Base-by-base conservation (phyloP, 2,329 filamentous ascomycete species). In the Trichoderma asperellum region DNA sequence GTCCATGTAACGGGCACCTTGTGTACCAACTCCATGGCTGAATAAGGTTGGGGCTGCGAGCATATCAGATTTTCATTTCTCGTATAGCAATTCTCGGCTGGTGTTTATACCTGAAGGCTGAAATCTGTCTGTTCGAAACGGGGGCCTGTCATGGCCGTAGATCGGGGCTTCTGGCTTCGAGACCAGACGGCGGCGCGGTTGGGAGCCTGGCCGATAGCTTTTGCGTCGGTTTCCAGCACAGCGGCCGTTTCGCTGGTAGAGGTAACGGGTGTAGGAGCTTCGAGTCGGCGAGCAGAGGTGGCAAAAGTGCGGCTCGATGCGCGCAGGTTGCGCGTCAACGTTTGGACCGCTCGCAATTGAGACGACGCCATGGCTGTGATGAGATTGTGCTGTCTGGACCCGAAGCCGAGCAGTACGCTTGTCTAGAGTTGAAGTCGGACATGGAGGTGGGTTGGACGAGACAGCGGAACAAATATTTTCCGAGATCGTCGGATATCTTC, bases 41-140 rank as follows among this genome's bases (percentile, higher is more conserved):
- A 91, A 77, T 90, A 86, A 35, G 96, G 92, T 83, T 91, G 92
- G 73, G 96, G 96, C 96, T 98, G 78, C 71, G 70, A 64, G 27
- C 60, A 60, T 4, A 35, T 68, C 53, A 69, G 35, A 43, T 43
- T 43, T 43, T 43, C 53, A 68, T 40, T 49, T n/a, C 34, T 10
- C 55, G 11, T 14, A 29, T 56, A 18, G 24, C 43, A 37, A 56
- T 59, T 24, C 8, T 24, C n/a, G 18, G 14, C n/a, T 29, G 21
- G 10, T 60, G 59, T 12, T 62, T 37, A 74, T 85, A 97, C 95
- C 92, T 99, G 96, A 74, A 91, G 83, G 75, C 91, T 89, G 83
- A 98, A 95, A 77, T 97, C 93, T 40, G 93, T 98, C 88, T 98
- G 95, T 86, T 99, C 96, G 77, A 99, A 99, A 75, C 95, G 87